Evolutionary conservation across 2,329 filamentous ascomycete species (phyloP).

Genomic region (Mariannaea elegans): DNA sequence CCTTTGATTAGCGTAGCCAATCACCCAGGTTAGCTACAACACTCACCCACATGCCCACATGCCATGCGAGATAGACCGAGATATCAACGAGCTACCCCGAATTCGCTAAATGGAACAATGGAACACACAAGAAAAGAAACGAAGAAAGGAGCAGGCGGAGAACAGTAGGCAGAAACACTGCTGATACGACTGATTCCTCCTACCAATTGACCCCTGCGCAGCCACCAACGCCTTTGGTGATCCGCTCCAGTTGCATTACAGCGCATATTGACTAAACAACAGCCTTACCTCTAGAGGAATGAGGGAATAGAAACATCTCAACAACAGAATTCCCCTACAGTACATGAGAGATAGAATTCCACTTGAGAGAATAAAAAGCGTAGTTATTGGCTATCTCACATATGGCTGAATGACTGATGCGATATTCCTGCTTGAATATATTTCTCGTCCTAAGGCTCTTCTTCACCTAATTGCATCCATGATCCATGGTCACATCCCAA

Average conservation of each 20-base stretch:
- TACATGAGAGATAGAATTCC: not conserved
- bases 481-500: constrained; percentile 2
- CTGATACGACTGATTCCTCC: not conserved
- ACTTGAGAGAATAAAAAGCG: not conserved
- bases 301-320: no score
- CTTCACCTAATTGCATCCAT: constrained; percentile 17
- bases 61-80: constrained; percentile 14
- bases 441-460: no score
- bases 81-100: constrained; percentile 15
- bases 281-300: constrained; percentile 12
- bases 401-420: not conserved
- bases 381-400: constrained; percentile 2
- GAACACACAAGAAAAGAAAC: not conserved
- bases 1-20: constrained; percentile 4
- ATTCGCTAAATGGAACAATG: constrained; percentile 13
- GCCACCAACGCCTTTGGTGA: constrained; percentile 21
- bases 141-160: not conserved
- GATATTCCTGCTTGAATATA: no score
- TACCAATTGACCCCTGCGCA: not conserved
- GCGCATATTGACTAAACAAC: constrained; percentile 8
- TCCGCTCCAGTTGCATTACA: constrained; percentile 37
- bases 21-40: constrained; percentile 5
- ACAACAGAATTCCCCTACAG: not conserved
- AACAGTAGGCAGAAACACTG: not conserved
- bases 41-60: constrained; percentile 11